Percentiles rank a stretch among this genome's conserved stretches.
Evolutionary conservation across 805 yeast species (phyloP).

Genomic region (Scheffersomyces amazonensis): DNA sequence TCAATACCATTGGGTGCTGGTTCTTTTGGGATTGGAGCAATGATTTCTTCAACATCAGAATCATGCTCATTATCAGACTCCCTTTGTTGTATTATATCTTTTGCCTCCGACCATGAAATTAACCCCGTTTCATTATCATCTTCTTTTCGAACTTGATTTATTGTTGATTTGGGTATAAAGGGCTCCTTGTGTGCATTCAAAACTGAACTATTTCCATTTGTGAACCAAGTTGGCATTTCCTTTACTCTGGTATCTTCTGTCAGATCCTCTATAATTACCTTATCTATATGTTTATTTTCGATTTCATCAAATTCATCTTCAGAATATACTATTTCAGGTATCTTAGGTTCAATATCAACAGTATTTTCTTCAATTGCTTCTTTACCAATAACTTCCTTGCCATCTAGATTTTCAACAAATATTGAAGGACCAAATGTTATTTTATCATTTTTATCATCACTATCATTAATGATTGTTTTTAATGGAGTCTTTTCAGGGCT

Average conservation of each 20-base stretch:
- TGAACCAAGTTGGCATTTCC: slow-evolving; percentile 33
- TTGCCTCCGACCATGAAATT: slow-evolving; percentile 50
- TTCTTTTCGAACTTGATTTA: slow-evolving; percentile 14
- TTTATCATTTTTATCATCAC: background rate
- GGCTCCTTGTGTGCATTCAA: slow-evolving; percentile 8
- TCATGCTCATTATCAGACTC: slow-evolving; percentile 8
- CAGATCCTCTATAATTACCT: slow-evolving; percentile 13
- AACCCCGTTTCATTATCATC: slow-evolving; percentile 50
- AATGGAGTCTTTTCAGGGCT: background rate
- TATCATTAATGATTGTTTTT: background rate
- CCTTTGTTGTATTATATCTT: slow-evolving; percentile 20
- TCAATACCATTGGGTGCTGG: background rate
- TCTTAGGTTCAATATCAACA: background rate
- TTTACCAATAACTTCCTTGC: background rate
- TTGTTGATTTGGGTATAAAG: slow-evolving; percentile 4
- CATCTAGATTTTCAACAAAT: background rate
- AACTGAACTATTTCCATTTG: slow-evolving; percentile 6
- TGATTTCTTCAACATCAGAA: slow-evolving; percentile 11
- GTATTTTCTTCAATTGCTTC: background rate
- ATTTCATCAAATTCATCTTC: background rate
- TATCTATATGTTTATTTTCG: slow-evolving; percentile 1
- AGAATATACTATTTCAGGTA: slow-evolving; percentile 1
- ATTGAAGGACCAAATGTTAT: background rate
- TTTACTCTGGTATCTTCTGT: slow-evolving; percentile 3
- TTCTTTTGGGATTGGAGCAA: background rate